Evolutionary conservation across 2,329 filamentous ascomycete genomes (phyloP).

Genomic region (Beauveria sp.): DNA sequence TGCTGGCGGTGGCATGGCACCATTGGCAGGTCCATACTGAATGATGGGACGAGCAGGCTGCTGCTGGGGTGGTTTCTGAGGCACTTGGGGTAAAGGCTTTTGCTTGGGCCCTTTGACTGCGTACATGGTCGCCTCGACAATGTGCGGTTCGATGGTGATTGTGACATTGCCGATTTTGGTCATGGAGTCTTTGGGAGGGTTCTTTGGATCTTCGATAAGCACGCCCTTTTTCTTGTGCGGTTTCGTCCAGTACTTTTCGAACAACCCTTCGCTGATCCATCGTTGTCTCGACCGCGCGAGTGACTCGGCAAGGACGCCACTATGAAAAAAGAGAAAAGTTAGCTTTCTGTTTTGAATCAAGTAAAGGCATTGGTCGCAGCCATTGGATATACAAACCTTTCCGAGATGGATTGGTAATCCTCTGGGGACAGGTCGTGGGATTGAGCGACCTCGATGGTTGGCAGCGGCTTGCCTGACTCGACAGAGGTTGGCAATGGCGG

Average conservation of each 20-base stretch:
- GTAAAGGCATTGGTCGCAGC: neutral
- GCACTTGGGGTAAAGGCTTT: conserved; percentile 24
- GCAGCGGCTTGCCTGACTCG: conserved; percentile 58
- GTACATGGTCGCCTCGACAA: conserved; percentile 69
- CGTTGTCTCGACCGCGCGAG: conserved; percentile 63
- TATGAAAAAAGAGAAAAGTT: conserved; percentile 27
- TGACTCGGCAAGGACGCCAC: conserved; percentile 68
- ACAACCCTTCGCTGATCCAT: conserved; percentile 66
- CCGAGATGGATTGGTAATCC: conserved; percentile 66
- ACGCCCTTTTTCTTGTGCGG: conserved; percentile 60
- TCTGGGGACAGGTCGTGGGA: conserved; percentile 51
- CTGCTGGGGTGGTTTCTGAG: conserved; percentile 14
- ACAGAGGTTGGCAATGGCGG: conserved; percentile 54
- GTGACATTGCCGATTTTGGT: conserved; percentile 64
- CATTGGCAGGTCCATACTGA: conserved; percentile 59
- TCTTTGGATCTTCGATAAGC: conserved; percentile 54
- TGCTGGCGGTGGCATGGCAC: conserved; percentile 48
- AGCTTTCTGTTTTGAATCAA: neutral
- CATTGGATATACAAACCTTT: conserved; percentile 46
- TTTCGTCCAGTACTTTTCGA: conserved; percentile 73
- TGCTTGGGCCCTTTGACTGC: conserved; percentile 58
- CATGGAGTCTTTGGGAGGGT: conserved; percentile 65
- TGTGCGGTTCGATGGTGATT: conserved; percentile 72
- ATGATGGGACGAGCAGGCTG: conserved; percentile 42
- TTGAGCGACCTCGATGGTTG: conserved; percentile 62